Percentiles rank a stretch among this genome's conserved stretches.
These are phyloP conservation scores for Fusarium burgessii DNA, from an alignment of 2,329 filamentous ascomycete species.

Conservation along the genomic window DNA sequence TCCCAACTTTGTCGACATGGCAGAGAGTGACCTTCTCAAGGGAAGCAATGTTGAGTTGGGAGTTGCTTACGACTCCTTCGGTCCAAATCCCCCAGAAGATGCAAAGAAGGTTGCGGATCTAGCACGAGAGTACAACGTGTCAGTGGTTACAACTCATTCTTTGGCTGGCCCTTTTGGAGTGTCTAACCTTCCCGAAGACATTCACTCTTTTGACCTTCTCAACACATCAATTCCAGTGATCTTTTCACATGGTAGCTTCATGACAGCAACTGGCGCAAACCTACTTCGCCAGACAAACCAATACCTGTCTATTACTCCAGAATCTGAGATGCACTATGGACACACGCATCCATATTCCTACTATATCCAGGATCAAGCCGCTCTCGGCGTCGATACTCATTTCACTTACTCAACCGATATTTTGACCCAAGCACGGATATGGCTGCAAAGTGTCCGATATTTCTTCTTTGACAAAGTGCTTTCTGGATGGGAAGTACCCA, in stretches of 20 bases:
- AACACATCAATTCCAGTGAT: slow-evolving; percentile 61
- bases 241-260: slow-evolving; percentile 63
- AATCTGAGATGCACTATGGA: slow-evolving; percentile 71
- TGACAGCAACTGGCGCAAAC: slow-evolving; percentile 54
- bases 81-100: slow-evolving; percentile 44
- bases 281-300: slow-evolving; percentile 63
- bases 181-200: slow-evolving; percentile 55
- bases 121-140: slow-evolving; percentile 54
- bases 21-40: slow-evolving; percentile 42
- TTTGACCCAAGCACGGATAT: slow-evolving; percentile 65
- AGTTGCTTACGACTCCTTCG: slow-evolving; percentile 57
- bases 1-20: slow-evolving; percentile 55
- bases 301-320: slow-evolving; percentile 68
- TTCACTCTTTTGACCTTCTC: slow-evolving; percentile 54
- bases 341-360: slow-evolving; percentile 60
- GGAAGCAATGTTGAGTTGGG: slow-evolving; percentile 53
- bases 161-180: slow-evolving; percentile 55
- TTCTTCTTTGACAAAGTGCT: slow-evolving; percentile 55
- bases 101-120: slow-evolving; percentile 51
- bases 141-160: slow-evolving; percentile 61
- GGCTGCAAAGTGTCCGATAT: slow-evolving; percentile 61
- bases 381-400: slow-evolving; percentile 67
- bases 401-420: slow-evolving; percentile 65
- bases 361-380: slow-evolving; percentile 61
- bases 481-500: slow-evolving; percentile 56